These are phyloP conservation scores for Lichtheimia hyalospora DNA, from an alignment of 371 early-diverging fungal species.

Conservation along the genomic window DNA sequence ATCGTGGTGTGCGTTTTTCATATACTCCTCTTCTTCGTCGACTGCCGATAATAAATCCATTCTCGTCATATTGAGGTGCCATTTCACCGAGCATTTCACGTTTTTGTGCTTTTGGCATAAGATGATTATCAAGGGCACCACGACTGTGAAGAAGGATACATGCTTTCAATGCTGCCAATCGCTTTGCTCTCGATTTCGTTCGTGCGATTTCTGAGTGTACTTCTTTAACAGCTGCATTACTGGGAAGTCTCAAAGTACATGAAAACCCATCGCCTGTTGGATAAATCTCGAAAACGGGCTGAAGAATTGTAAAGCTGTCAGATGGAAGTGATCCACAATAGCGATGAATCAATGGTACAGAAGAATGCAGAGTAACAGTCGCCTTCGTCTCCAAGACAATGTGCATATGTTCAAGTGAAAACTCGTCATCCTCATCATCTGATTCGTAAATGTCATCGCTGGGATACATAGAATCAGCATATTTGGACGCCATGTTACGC, in stretches of 20 bases:
- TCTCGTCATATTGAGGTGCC: constrained; percentile 39
- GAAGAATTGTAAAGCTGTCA: constrained; percentile 52
- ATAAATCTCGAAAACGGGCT: constrained; percentile 50
- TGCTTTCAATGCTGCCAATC: constrained; percentile 70
- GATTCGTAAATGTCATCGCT: background rate
- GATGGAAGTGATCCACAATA: constrained; percentile 66
- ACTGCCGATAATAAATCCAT: constrained; percentile 51
- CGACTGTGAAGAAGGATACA: constrained; percentile 63
- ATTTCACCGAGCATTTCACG: constrained; percentile 44
- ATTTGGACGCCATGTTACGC: constrained; percentile 36
- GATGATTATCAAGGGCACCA: constrained; percentile 74
- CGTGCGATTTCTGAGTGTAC: constrained; percentile 56
- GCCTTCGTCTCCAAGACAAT: constrained; percentile 63
- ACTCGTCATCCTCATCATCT: constrained; percentile 29
- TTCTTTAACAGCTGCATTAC: constrained; percentile 62
- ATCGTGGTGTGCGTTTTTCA: constrained; percentile 38
- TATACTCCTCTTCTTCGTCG: constrained; percentile 38
- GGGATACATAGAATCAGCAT: background rate
- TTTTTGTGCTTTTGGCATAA: constrained; percentile 54
- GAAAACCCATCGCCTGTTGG: constrained; percentile 28
- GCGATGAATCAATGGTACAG: constrained; percentile 59
- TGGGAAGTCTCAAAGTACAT: constrained; percentile 62
- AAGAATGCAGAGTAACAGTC: constrained; percentile 58
- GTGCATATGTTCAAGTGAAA: constrained; percentile 29
- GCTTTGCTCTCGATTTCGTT: constrained; percentile 69